phyloP scores from a whole-genome alignment of 129 eudicot species.

The Arctium lappa region DNA sequence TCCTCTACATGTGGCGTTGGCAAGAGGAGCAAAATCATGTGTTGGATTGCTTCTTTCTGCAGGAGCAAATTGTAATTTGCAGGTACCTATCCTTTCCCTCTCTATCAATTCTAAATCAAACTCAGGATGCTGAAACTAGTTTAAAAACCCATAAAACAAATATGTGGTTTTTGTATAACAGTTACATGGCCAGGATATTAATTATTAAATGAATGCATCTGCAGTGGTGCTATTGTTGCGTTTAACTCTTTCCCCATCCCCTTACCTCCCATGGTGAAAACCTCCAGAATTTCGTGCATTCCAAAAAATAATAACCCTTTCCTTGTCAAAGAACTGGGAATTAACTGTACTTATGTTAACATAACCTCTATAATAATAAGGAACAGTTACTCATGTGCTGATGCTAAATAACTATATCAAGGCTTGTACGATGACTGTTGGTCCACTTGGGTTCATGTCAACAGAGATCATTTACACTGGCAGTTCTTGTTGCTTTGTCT shows the following conservation, averaged over 20 bases:
- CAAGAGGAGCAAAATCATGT: conserved; percentile 96
- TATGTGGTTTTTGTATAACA: not conserved
- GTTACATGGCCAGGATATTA: not conserved
- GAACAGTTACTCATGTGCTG: not conserved
- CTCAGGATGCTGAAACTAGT: not conserved
- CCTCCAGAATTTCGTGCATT: not conserved
- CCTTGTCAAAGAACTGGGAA: too few relatives aligned
- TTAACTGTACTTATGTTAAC: not conserved
- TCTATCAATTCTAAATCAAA: not conserved
- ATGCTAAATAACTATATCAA: not conserved
- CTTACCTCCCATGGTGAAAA: not conserved
- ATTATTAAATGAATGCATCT: not conserved
- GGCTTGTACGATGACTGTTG: not conserved
- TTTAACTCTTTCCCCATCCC: too few relatives aligned
- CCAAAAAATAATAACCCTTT: not conserved
- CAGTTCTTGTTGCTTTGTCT: not conserved
- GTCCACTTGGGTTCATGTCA: not conserved
- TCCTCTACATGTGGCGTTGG: conserved; percentile 95
- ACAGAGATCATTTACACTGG: not conserved
- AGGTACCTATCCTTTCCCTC: conserved; percentile 40
- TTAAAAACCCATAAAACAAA: not conserved
- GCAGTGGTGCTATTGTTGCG: too few relatives aligned
- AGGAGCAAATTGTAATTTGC: conserved; percentile 92
- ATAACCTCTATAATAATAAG: not conserved
- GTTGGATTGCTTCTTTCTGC: conserved; percentile 92